Evolutionary conservation across 1,284 basidiomycete genomes (phyloP).

Genomic region (Trichosporon faecale): DNA sequence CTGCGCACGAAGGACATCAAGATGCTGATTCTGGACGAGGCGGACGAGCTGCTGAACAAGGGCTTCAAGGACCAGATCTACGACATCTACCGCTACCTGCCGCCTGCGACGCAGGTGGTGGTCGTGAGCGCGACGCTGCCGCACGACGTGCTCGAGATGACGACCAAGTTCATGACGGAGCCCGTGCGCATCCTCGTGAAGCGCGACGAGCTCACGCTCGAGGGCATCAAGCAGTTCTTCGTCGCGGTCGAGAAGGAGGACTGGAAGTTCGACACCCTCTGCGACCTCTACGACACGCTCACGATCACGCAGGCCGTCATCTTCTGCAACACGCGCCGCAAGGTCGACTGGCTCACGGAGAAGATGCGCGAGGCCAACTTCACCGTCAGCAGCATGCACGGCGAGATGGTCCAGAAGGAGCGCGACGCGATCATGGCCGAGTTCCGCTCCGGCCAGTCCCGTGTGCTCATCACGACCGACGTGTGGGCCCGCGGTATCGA

Average conservation of each 20-base stretch:
- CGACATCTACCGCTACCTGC: constrained; percentile 97
- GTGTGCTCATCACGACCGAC: constrained; percentile 87
- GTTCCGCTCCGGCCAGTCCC: constrained; percentile 92
- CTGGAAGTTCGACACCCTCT: constrained; percentile 99
- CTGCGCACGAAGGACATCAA: constrained; percentile 97
- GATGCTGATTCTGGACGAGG: constrained; percentile 98
- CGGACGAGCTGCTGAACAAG: constrained; percentile 95
- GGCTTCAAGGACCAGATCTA: constrained; percentile 99
- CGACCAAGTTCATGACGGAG: constrained; percentile 99
- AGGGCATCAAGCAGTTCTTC: constrained; percentile 99
- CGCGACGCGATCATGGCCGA: constrained; percentile 98
- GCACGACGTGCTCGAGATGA: constrained; percentile 98
- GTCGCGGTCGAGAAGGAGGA: constrained; percentile 99
- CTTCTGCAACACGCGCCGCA: constrained; percentile 98
- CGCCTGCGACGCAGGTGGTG: constrained; percentile 96
- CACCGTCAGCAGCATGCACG: constrained; percentile 89
- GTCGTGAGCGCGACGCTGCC: constrained; percentile 93
- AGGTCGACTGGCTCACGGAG: constrained; percentile 99
- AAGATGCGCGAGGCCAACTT: constrained; percentile 98
- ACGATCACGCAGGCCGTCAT: constrained; percentile 99
- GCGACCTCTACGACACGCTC: constrained; percentile 96
- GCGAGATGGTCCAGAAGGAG: constrained; percentile 98
- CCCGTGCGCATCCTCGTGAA: constrained; percentile 94
- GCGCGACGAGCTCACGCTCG: constrained; percentile 98
- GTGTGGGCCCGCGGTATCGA: constrained; percentile 99